A percentile compares a stretch with the other conserved stretches of the same genome.
These are phyloP conservation scores for Vigna trinervia DNA, from an alignment of 306 rosid genomes.

Conservation along the genomic window DNA sequence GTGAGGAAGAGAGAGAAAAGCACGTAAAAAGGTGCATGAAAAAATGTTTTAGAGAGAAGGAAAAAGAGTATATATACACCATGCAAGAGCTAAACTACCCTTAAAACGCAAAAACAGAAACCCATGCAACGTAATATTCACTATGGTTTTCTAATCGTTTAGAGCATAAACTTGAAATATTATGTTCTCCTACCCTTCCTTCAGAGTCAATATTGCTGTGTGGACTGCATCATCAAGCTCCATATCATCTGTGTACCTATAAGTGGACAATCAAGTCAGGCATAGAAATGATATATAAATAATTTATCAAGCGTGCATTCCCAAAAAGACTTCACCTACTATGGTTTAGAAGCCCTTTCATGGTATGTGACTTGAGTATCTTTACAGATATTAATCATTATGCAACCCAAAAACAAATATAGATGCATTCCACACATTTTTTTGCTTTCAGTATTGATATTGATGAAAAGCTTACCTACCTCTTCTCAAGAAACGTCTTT, in stretches of 20 bases:
- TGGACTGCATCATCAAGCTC: conserved; percentile 98
- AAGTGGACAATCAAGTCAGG: conserved; percentile 35
- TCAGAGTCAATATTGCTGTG: conserved; percentile 91
- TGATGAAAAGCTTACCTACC: conserved; percentile 61
- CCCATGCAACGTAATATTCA: not conserved
- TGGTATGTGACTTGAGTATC: not conserved
- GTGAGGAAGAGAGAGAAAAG: no score
- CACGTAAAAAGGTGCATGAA: no score
- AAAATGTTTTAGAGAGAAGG: no score
- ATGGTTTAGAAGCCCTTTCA: not conserved
- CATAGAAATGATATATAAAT: conserved; percentile 2
- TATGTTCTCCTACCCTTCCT: conserved; percentile 79
- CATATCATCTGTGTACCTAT: conserved; percentile 92
- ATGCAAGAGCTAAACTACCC: no score
- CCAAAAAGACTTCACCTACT: not conserved
- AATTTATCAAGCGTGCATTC: not conserved
- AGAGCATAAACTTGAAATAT: conserved; percentile 34
- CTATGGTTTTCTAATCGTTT: not conserved
- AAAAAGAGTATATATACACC: no score
- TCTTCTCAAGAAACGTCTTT: conserved; percentile 96
- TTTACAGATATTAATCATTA: not conserved
- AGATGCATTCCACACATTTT: conserved; percentile 7
- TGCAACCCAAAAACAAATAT: not conserved
- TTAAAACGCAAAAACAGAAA: no score
- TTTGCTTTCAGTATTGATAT: conserved; percentile 4